Evolutionary conservation across 495 filamentous ascomycete species (phyloP).

Genomic region (Platismatia glauca): DNA sequence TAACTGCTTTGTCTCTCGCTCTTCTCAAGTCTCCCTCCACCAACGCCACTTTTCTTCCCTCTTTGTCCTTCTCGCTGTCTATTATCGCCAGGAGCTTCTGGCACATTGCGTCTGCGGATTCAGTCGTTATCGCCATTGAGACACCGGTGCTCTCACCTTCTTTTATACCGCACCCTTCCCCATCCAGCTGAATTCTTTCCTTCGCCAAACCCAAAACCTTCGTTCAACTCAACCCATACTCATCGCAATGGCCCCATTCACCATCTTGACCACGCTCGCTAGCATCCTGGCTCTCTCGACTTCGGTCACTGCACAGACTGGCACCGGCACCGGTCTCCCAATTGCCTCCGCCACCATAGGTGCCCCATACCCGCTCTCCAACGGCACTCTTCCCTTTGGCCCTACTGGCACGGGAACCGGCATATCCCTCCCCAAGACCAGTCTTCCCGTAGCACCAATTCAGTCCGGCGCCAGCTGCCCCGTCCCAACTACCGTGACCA

Average conservation of each 20-base stretch:
- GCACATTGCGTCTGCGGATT: background rate
- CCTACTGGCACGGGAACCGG: constrained; percentile 13
- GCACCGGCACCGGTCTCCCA: constrained; percentile 2
- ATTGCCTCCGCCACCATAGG: constrained; percentile 1
- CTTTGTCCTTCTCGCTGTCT: background rate
- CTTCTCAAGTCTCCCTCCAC: background rate
- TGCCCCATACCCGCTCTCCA: constrained; percentile 13
- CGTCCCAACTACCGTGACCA: background rate
- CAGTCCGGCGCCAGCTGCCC: constrained; percentile 7
- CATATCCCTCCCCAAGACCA: background rate
- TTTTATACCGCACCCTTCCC: background rate
- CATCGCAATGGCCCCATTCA: constrained; percentile 8
- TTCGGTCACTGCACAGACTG: background rate
- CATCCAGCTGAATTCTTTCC: background rate
- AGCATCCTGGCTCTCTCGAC: constrained; percentile 10
- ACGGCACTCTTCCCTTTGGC: constrained; percentile 3
- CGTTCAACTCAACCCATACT: background rate
- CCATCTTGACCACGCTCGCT: constrained; percentile 6
- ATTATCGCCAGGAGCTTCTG: background rate
- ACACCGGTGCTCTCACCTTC: constrained; percentile 4
- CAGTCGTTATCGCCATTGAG: background rate
- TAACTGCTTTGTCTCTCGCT: background rate
- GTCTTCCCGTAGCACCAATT: background rate
- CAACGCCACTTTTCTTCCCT: background rate
- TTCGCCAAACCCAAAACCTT: background rate